A percentile compares a stretch with the other conserved stretches of the same genome.
Evolutionary conservation across 2,329 filamentous ascomycete species (phyloP).

Genomic region (Fusarium scirpi): DNA sequence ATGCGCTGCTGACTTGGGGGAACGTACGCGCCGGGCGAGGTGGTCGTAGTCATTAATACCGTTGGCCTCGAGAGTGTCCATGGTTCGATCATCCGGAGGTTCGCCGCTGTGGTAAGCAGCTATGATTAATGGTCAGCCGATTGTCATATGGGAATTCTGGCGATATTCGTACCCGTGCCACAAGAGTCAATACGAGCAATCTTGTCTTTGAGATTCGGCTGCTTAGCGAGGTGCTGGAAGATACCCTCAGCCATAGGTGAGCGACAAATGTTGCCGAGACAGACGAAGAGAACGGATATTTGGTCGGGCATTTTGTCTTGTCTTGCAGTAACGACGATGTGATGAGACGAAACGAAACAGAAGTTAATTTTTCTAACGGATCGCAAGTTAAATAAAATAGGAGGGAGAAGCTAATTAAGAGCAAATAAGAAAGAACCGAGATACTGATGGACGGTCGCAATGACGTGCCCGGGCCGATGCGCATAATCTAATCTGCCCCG

Average conservation of each 20-base stretch:
- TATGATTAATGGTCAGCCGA: slow-evolving; percentile 45
- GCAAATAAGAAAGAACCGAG: slow-evolving; percentile 28
- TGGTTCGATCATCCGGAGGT: slow-evolving; percentile 83
- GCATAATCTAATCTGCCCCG: slow-evolving; percentile 44
- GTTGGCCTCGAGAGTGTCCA: slow-evolving; percentile 79
- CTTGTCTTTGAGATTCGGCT: slow-evolving; percentile 67
- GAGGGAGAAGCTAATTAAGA: background rate
- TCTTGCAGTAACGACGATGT: background rate
- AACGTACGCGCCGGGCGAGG: slow-evolving; percentile 76
- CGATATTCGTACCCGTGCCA: slow-evolving; percentile 72
- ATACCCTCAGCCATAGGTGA: slow-evolving; percentile 98
- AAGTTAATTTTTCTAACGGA: background rate
- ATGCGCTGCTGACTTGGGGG: background rate
- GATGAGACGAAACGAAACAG: slow-evolving; percentile 1
- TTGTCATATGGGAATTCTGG: background rate
- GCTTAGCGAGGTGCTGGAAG: slow-evolving; percentile 78
- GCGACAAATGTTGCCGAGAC: slow-evolving; percentile 93
- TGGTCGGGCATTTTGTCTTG: slow-evolving; percentile 53
- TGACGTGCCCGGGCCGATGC: slow-evolving; percentile 45
- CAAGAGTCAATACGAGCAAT: slow-evolving; percentile 85
- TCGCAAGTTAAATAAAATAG: slow-evolving; percentile 6
- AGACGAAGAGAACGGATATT: slow-evolving; percentile 90
- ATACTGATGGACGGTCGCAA: slow-evolving; percentile 38
- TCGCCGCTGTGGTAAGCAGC: slow-evolving; percentile 86
- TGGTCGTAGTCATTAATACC: slow-evolving; percentile 84